phyloP scores from a whole-genome alignment of 108 stramenopile genomes.

The Cyclostephanos tholiformis region DNA sequence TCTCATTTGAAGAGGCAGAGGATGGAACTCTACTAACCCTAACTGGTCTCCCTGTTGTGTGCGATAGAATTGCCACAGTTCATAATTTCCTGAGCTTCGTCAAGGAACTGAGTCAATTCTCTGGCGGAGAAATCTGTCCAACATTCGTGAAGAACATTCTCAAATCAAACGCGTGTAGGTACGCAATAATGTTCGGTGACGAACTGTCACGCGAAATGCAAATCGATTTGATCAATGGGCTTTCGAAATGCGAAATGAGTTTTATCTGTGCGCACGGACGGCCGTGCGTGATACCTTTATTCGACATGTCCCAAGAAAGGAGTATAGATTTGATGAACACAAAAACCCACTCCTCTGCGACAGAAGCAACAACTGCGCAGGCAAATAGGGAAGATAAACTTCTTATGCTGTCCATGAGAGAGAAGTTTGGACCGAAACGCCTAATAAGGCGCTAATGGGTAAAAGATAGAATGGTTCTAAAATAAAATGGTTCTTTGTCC shows the following conservation, averaged over 20 bases:
- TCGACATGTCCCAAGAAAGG: constrained; percentile 4
- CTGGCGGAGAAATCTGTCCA: constrained; percentile 34
- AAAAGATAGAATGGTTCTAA: too few relatives aligned
- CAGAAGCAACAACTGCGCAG: background rate
- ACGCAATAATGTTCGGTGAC: constrained; percentile 60
- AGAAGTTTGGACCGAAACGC: too few relatives aligned
- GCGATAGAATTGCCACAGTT: constrained; percentile 35
- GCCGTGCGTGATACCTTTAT: constrained; percentile 22
- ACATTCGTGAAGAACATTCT: constrained; percentile 43
- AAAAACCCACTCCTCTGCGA: background rate
- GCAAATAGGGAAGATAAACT: background rate
- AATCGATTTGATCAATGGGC: constrained; percentile 17
- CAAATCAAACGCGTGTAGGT: constrained; percentile 52
- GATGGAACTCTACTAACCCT: constrained; percentile 26
- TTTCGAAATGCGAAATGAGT: constrained; percentile 39
- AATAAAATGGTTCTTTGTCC: too few relatives aligned
- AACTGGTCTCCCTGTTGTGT: constrained; percentile 39
- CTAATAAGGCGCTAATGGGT: too few relatives aligned
- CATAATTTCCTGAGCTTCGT: constrained; percentile 46
- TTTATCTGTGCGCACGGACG: constrained; percentile 54
- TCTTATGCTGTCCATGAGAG: constrained; percentile 1
- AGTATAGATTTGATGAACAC: background rate
- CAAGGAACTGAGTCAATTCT: constrained; percentile 22
- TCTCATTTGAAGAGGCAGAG: constrained; percentile 23
- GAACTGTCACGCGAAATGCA: constrained; percentile 14